A percentile compares a stretch with the other conserved stretches of the same genome.
phyloP scores from a whole-genome alignment of 78 protist genomes.

The Speleostelium caveatum region DNA sequence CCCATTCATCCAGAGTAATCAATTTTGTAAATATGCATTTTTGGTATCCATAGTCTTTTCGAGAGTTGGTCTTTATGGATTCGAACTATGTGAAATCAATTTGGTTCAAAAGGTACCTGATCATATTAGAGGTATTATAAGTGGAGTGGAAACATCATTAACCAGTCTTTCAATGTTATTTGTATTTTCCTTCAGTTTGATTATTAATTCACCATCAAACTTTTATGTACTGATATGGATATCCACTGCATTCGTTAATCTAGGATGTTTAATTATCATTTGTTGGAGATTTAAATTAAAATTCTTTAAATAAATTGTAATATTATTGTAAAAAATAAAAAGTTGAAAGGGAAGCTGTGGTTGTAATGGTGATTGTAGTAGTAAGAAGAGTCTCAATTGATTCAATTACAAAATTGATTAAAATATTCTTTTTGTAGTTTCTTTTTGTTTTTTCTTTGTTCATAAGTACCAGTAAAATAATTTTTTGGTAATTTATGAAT shows the following conservation, averaged over 20 bases:
- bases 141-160: slow-evolving; percentile 50
- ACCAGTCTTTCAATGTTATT: slow-evolving; percentile 13
- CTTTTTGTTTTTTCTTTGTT: too few relatives aligned
- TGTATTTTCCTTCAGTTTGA: not conserved
- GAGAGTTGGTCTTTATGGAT: slow-evolving; percentile 55
- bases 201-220: not conserved
- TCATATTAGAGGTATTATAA: slow-evolving; percentile 21
- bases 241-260: slow-evolving; percentile 6
- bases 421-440: too few relatives aligned
- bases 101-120: slow-evolving; percentile 46
- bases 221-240: slow-evolving; percentile 33
- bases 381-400: too few relatives aligned
- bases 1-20: not conserved
- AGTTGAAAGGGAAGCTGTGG: too few relatives aligned
- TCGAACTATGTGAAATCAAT: slow-evolving; percentile 30
- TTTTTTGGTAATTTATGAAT: too few relatives aligned
- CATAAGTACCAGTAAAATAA: too few relatives aligned
- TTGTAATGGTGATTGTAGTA: too few relatives aligned
- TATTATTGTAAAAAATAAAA: too few relatives aligned
- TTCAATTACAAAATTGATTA: too few relatives aligned
- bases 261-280: slow-evolving; percentile 19
- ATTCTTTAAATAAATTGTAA: too few relatives aligned
- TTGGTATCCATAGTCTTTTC: slow-evolving; percentile 20
- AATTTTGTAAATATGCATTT: not conserved
- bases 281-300: slow-evolving; percentile 36